Percentiles rank a stretch among this genome's conserved stretches.
phyloP scores from a whole-genome alignment of 257 asterid species.

The Plectranthus barbatus region DNA sequence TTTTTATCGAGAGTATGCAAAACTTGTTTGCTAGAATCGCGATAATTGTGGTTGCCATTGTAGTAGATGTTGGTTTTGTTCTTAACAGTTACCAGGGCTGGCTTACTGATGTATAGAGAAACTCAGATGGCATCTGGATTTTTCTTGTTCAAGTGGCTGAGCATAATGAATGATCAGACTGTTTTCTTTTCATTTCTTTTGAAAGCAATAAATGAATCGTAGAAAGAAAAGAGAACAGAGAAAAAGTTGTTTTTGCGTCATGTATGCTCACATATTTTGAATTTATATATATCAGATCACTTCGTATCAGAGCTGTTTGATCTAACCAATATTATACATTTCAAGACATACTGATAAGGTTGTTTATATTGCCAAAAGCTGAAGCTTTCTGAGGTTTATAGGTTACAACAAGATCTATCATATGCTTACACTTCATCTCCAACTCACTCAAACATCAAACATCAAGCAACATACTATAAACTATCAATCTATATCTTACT shows the following conservation, averaged over 20 bases:
- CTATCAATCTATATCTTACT: too few relatives aligned
- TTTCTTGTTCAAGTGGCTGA: too few relatives aligned
- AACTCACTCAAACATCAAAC: not conserved
- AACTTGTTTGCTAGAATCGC: conserved; percentile 39
- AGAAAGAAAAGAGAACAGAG: conserved; percentile 10
- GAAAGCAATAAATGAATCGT: not conserved
- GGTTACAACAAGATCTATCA: not conserved
- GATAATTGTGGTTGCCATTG: conserved; percentile 28
- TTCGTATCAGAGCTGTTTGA: conserved; percentile 39
- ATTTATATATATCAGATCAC: conserved; percentile 69
- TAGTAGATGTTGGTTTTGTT: conserved; percentile 23
- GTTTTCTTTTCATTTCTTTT: not conserved
- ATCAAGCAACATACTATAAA: too few relatives aligned
- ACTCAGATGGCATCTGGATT: too few relatives aligned
- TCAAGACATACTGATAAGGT: not conserved
- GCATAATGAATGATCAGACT: too few relatives aligned
- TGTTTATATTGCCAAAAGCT: not conserved
- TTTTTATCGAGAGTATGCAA: too few relatives aligned
- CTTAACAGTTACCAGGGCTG: conserved; percentile 22
- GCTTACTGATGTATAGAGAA: too few relatives aligned
- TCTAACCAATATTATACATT: conserved; percentile 35
- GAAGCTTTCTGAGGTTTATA: not conserved
- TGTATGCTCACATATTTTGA: conserved; percentile 76
- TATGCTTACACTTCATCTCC: not conserved
- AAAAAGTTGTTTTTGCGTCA: conserved; percentile 47